Percentiles rank a stretch among this genome's conserved stretches.
phyloP scores from a whole-genome alignment of 1,284 basidiomycete genomes.

The Rhodofomes roseus region DNA sequence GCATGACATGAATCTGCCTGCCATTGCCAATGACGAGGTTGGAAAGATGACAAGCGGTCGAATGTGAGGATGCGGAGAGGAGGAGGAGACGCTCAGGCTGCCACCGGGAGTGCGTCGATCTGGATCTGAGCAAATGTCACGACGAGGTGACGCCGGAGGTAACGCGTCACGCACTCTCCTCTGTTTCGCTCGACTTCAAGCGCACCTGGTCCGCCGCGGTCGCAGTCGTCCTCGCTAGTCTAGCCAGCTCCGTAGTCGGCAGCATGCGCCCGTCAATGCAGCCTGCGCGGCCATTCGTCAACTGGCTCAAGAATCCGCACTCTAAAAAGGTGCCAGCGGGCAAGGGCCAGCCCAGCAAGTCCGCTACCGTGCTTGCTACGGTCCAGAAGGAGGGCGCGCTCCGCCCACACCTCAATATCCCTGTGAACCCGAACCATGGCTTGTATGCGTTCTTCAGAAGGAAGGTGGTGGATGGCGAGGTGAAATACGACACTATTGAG shows the following conservation, averaged over 20 bases:
- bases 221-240: background rate
- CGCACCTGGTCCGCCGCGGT: background rate
- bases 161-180: background rate
- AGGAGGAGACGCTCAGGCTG: background rate
- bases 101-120: background rate
- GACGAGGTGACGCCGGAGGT: background rate
- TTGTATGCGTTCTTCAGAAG: constrained; percentile 73
- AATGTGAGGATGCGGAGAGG: no score
- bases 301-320: background rate
- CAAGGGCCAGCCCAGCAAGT: background rate
- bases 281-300: background rate
- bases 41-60: no score
- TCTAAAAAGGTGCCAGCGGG: background rate
- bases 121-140: background rate
- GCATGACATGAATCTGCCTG: no score
- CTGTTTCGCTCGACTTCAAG: background rate
- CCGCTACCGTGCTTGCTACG: background rate
- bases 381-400: constrained; percentile 23
- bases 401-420: constrained; percentile 40
- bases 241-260: background rate
- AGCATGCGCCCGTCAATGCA: background rate
- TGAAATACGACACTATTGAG: constrained; percentile 40
- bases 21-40: no score
- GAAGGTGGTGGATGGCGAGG: constrained; percentile 36
- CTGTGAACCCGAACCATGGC: constrained; percentile 58